phyloP scores from a whole-genome alignment of 345 rosid genomes.

The Acer campestre region DNA sequence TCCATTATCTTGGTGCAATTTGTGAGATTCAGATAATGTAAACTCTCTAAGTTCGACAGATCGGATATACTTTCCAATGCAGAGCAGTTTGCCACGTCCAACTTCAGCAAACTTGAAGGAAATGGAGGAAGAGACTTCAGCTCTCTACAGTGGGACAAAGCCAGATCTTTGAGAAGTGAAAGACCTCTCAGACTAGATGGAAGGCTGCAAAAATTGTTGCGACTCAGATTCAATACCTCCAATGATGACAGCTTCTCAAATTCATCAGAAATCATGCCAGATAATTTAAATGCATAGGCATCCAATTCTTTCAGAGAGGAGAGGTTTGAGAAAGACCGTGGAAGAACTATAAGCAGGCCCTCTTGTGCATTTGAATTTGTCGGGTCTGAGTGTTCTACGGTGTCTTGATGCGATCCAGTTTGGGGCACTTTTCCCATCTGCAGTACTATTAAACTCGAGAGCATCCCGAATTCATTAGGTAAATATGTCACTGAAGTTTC shows the following conservation, averaged over 20 bases:
- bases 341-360: background rate
- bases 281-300: constrained; percentile 5
- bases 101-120: background rate
- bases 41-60: constrained; percentile 7
- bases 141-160: constrained; percentile 9
- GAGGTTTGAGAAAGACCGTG: constrained; percentile 9
- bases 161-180: background rate
- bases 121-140: constrained; percentile 14
- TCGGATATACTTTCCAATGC: constrained; percentile 12
- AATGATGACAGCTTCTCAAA: constrained; percentile 18
- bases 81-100: constrained; percentile 10
- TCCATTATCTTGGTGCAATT: constrained; percentile 11
- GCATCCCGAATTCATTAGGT: constrained; percentile 8
- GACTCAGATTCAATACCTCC: constrained; percentile 13
- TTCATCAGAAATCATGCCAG: constrained; percentile 22
- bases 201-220: constrained; percentile 16
- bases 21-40: background rate
- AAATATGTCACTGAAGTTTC: constrained; percentile 1
- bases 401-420: background rate
- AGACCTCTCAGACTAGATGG: constrained; percentile 11
- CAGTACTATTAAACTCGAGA: background rate
- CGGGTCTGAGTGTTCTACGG: background rate
- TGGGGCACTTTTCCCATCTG: background rate
- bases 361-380: background rate
- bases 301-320: constrained; percentile 1